Percentiles rank a stretch among this genome's conserved stretches.
Conservation (phyloP, 257 asterid genomes). For the Solanum chiquidenum region DNA sequence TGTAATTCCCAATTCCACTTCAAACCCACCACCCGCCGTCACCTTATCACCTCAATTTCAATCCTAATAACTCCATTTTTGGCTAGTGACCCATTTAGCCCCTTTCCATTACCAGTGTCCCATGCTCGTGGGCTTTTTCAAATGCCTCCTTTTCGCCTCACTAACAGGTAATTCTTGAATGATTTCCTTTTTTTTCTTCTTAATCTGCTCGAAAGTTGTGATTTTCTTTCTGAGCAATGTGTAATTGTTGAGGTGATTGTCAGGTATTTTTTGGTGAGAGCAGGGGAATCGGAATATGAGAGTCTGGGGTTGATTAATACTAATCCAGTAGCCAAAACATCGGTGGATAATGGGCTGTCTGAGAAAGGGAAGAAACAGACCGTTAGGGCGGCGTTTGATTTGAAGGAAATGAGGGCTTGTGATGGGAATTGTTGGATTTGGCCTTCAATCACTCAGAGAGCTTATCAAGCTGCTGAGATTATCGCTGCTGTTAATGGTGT, state of each 20-base stretch:
- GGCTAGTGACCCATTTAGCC: slow-evolving; percentile 11
- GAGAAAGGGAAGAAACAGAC: slow-evolving; percentile 77
- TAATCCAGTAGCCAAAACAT: slow-evolving; percentile 92
- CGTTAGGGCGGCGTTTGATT: slow-evolving; percentile 55
- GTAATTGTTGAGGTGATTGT: neutral
- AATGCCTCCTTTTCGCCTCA: slow-evolving; percentile 87
- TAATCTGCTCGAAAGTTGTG: neutral
- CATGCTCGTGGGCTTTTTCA: slow-evolving; percentile 93
- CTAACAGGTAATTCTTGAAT: slow-evolving; percentile 39
- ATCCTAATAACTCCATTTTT: slow-evolving; percentile 36
- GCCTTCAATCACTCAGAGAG: slow-evolving; percentile 96
- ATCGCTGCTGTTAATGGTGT: slow-evolving; percentile 76
- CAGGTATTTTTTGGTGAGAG: slow-evolving; percentile 88
- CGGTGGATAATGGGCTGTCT: slow-evolving; percentile 74
- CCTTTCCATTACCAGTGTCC: slow-evolving; percentile 26
- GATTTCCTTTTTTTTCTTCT: neutral
- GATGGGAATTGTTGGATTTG: slow-evolving; percentile 89
- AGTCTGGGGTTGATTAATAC: slow-evolving; percentile 76
- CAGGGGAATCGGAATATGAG: slow-evolving; percentile 92
- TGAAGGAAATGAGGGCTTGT: slow-evolving; percentile 72
- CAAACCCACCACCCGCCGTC: slow-evolving; percentile 42
- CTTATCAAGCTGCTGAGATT: slow-evolving; percentile 96
- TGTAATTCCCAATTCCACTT: neutral
- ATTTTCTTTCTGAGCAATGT: neutral
- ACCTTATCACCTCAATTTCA: slow-evolving; percentile 39